Evolutionary conservation across 2,329 filamentous ascomycete genomes (phyloP).

Genomic region (Periconia macrospinosa): DNA sequence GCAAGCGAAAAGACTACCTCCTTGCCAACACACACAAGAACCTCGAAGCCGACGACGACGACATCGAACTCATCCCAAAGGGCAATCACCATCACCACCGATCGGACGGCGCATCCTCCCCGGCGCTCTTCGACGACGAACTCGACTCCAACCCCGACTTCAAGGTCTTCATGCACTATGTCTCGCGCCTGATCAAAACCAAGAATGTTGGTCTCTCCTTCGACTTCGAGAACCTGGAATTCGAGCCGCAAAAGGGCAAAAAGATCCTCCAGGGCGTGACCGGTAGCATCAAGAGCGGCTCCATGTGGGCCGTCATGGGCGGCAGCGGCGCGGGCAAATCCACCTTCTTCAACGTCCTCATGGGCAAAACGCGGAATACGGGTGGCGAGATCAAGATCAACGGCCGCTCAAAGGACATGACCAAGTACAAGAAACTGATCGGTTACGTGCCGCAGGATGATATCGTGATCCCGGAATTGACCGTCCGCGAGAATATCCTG

Average conservation of each 20-base stretch:
- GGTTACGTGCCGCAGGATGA: constrained; percentile 66
- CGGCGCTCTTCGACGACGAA: constrained; percentile 3
- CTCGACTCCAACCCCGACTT: constrained; percentile 12
- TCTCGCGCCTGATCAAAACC: constrained; percentile 7
- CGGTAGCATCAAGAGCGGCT: constrained; percentile 57
- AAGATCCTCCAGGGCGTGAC: constrained; percentile 58
- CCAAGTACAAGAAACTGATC: constrained; percentile 61
- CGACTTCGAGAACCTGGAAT: constrained; percentile 24
- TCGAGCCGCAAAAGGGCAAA: constrained; percentile 49
- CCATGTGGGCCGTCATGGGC: constrained; percentile 63
- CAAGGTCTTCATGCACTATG: constrained; percentile 11
- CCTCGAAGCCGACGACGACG: constrained; percentile 2
- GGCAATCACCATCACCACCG: not conserved
- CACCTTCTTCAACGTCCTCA: constrained; percentile 62
- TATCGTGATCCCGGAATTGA: constrained; percentile 61
- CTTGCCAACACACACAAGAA: constrained; percentile 4
- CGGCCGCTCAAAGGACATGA: constrained; percentile 45
- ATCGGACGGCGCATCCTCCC: not conserved
- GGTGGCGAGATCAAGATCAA: constrained; percentile 54
- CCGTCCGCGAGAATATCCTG: constrained; percentile 64
- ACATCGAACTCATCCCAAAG: constrained; percentile 6
- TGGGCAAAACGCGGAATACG: constrained; percentile 56
- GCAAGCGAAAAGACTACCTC: constrained; percentile 5
- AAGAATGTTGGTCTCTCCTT: constrained; percentile 13
- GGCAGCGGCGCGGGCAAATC: constrained; percentile 60